phyloP scores from a whole-genome alignment of 208 protist species.

The Wallacemonas rigidus region DNA sequence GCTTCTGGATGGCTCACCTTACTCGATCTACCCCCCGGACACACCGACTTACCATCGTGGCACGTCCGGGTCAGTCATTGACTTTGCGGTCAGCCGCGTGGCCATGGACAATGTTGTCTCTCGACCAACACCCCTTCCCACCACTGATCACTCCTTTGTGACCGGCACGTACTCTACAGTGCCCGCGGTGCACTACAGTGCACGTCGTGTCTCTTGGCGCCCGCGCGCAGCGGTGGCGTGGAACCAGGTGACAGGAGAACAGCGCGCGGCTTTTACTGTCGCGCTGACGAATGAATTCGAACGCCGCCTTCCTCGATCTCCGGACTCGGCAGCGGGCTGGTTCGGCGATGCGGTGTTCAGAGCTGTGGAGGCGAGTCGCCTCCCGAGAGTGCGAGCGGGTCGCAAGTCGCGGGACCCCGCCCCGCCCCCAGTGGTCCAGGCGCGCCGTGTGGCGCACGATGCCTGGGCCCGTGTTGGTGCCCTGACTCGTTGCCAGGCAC shows the following conservation, averaged over 20 bases:
- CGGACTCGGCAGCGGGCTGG: constrained; percentile 3
- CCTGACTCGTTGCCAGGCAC: not conserved
- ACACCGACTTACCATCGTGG: not conserved
- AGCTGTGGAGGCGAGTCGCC: not conserved
- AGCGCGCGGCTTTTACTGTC: not conserved
- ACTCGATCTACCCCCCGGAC: not conserved
- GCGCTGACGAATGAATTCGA: not conserved
- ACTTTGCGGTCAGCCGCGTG: not conserved
- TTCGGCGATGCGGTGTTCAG: not conserved
- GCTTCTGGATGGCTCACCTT: not conserved
- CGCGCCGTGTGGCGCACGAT: not conserved
- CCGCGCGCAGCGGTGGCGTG: not conserved
- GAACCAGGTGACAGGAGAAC: not conserved
- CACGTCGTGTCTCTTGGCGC: not conserved
- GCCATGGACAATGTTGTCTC: not conserved
- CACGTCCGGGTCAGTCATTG: not conserved
- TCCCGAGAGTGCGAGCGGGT: not conserved
- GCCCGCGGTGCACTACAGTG: not conserved
- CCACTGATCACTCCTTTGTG: not conserved
- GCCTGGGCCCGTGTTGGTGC: not conserved
- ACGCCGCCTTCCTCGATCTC: not conserved
- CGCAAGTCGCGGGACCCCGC: constrained; percentile 1
- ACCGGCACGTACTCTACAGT: not conserved
- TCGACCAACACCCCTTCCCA: not conserved
- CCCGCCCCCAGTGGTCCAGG: not conserved